These are phyloP conservation scores for Akebia trifoliata DNA, from an alignment of 164 flowering plant genomes.

Conservation along the genomic window DNA sequence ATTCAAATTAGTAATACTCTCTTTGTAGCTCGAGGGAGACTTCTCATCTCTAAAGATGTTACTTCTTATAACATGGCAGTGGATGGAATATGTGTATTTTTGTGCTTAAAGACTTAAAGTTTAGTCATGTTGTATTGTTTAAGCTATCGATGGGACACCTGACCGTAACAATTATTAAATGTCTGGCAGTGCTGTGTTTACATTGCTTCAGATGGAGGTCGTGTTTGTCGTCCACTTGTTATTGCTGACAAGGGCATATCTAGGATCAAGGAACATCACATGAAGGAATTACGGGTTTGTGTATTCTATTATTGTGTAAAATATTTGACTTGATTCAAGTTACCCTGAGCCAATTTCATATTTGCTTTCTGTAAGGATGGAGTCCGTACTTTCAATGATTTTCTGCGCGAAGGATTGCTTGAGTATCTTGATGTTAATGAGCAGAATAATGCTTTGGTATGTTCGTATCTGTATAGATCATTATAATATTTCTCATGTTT, in stretches of 20 bases:
- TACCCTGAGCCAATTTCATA: background rate
- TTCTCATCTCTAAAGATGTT: background rate
- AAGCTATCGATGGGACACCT: background rate
- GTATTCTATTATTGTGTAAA: background rate
- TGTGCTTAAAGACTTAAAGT: too few relatives aligned
- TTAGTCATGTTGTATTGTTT: too few relatives aligned
- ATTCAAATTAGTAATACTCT: background rate
- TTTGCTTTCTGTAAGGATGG: slow-evolving; percentile 58
- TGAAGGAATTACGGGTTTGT: slow-evolving; percentile 78
- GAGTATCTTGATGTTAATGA: slow-evolving; percentile 99
- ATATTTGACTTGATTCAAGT: background rate
- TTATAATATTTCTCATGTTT: background rate
- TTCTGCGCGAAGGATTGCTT: slow-evolving; percentile 78
- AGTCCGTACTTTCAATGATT: slow-evolving; percentile 73
- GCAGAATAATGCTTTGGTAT: slow-evolving; percentile 94
- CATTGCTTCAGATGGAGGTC: slow-evolving; percentile 97
- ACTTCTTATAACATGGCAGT: slow-evolving; percentile 1
- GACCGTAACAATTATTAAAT: slow-evolving; percentile 9
- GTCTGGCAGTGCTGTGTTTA: slow-evolving; percentile 72
- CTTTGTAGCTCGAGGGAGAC: background rate
- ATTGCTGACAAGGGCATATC: slow-evolving; percentile 93
- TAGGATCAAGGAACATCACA: slow-evolving; percentile 80
- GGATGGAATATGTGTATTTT: too few relatives aligned
- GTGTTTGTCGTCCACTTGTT: slow-evolving; percentile 98
- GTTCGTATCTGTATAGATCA: slow-evolving; percentile 15